A percentile compares a stretch with the other conserved stretches of the same genome.
These are phyloP conservation scores for Fusarium begoniae DNA, from an alignment of 2,329 filamentous ascomycete genomes.

Conservation along the genomic window DNA sequence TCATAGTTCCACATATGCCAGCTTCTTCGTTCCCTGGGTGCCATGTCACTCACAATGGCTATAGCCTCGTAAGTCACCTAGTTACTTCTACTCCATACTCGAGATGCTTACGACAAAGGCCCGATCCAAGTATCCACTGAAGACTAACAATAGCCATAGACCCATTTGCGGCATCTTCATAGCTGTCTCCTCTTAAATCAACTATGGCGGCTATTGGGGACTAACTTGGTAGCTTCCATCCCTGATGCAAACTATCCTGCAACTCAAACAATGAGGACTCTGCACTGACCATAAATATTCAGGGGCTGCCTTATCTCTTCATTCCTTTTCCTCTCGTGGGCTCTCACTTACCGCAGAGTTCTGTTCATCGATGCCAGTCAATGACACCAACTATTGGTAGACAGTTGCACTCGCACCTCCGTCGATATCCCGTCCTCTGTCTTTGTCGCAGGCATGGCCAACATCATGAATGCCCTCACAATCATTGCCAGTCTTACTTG, in stretches of 20 bases:
- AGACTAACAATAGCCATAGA: not conserved
- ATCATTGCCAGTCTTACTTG: not conserved
- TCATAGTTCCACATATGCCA: not conserved
- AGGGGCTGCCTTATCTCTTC: not conserved
- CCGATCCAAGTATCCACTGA: not conserved
- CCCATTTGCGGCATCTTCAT: not conserved
- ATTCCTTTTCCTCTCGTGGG: not conserved
- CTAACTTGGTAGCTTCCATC: not conserved
- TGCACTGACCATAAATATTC: not conserved
- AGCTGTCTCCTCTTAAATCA: not conserved
- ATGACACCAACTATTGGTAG: not conserved
- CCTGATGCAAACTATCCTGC: not conserved
- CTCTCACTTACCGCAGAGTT: not conserved
- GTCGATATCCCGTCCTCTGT: not conserved
- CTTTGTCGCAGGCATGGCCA: not conserved
- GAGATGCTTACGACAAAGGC: not conserved
- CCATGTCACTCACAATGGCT: not conserved
- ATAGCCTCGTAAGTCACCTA: not conserved
- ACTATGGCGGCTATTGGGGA: not conserved
- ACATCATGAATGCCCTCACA: not conserved
- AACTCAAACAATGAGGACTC: not conserved
- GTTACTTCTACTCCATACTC: not conserved
- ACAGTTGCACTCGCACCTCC: not conserved
- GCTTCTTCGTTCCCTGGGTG: not conserved
- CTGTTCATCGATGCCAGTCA: not conserved